These are phyloP conservation scores for Debaryomycetaceae sp. DNA, from an alignment of 1,139 yeast species.

Conservation along the genomic window DNA sequence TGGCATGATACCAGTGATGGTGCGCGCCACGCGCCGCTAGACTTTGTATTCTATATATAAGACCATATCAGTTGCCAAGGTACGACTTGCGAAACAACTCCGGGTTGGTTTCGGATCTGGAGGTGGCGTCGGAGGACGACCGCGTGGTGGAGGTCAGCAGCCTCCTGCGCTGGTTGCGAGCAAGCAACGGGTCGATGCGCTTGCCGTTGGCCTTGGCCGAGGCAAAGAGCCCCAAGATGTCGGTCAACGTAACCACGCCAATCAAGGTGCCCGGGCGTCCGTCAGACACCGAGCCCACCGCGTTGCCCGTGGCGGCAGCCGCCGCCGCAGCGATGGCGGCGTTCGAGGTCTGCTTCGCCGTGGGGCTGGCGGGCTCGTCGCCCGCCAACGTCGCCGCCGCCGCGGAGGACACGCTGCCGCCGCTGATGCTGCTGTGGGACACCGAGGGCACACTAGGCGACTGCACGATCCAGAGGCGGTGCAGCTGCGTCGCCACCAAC, in stretches of 20 bases:
- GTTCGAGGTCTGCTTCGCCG: constrained; percentile 11
- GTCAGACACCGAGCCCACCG: constrained; percentile 12
- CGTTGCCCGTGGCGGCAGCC: constrained; percentile 10
- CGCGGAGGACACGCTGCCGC: constrained; percentile 19
- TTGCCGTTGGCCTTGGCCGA: constrained; percentile 60
- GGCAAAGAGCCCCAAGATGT: constrained; percentile 77
- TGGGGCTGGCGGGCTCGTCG: too few relatives aligned
- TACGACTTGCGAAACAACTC: constrained; percentile 9
- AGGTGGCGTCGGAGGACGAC: constrained; percentile 30
- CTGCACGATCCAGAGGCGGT: constrained; percentile 89
- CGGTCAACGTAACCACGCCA: constrained; percentile 90
- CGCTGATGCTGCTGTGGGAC: constrained; percentile 13
- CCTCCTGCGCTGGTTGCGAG: constrained; percentile 84
- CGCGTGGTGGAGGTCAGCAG: constrained; percentile 48
- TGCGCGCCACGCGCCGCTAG: constrained; percentile 30
- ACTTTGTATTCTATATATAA: not conserved
- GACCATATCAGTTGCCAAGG: constrained; percentile 1
- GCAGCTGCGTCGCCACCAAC: constrained; percentile 90
- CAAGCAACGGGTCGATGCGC: constrained; percentile 73
- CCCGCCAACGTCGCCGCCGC: constrained; percentile 18
- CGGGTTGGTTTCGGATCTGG: too few relatives aligned
- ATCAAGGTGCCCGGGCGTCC: constrained; percentile 71
- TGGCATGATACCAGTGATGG: constrained; percentile 59
- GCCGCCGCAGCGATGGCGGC: constrained; percentile 14
- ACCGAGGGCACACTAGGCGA: constrained; percentile 19